Base-by-base conservation (phyloP, 768 basidiomycete genomes). In the Russula sp. region DNA sequence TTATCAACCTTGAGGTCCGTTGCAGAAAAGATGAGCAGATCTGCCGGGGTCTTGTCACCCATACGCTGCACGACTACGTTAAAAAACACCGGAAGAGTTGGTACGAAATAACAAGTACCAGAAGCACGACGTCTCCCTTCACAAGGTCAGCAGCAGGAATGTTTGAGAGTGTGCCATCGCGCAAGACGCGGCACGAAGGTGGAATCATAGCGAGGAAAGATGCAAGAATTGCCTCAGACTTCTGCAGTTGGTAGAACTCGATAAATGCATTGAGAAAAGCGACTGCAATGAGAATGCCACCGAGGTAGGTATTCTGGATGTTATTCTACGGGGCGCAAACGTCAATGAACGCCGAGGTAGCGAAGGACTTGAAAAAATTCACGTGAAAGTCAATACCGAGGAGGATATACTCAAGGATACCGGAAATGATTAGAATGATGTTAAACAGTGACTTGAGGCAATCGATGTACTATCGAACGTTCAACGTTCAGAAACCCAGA, bases 181-280 rank as follows among this genome's bases (percentile, higher is more conserved):
- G 82, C 56, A 88, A 75, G 32, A 84, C 84, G 47, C 79, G 84
- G 69, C 84, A 87, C 8, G 83, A 78, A 0, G 86, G 86, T 16
- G 86, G 86, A 55, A 88, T 88, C 84, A 88, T 84, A 10, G 86
- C 86, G 39, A 88, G 75, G 75, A 88, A 88, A 2, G 84, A 85
- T 4, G 85, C 85, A 4, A 88, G 77, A 67, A 88, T 88, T 44
- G 85, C 84, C 70, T 87, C 86, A 9, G 85, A 86, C 69, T 87
- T 88, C 73, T 88, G 86, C 35, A 87, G 79, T 75, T 88, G 86
- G 69, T 76, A 79, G 71, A 84, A 88, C 71, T 88, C 86, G 70
- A 88, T 86, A 65, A 80, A 80, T 6, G 85, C 86, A 66, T 88
- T 88, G 61, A 87, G 71, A 71, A 88, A 85, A 16, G 86, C 85